phyloP scores from a whole-genome alignment of 2,329 filamentous ascomycete genomes.

The Trichoderma atrobrunneum region DNA sequence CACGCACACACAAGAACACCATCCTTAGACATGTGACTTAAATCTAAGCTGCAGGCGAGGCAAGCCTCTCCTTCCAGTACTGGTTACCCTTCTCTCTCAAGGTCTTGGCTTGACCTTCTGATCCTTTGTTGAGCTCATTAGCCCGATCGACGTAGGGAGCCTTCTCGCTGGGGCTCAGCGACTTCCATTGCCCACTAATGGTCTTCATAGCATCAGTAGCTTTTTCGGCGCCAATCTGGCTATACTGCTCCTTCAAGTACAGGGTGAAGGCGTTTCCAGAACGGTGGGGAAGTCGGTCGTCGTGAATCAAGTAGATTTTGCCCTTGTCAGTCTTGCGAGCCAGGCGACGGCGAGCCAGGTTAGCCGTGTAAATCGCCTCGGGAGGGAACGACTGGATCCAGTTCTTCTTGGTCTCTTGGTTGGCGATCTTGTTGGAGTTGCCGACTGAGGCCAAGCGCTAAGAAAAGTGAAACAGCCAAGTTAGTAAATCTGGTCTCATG shows the following conservation, averaged over 20 bases:
- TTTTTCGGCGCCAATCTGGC: slow-evolving; percentile 26
- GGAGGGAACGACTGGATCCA: slow-evolving; percentile 48
- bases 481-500: background rate
- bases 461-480: background rate
- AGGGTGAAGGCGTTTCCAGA: slow-evolving; percentile 33
- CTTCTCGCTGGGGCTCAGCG: slow-evolving; percentile 41
- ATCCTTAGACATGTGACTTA: background rate
- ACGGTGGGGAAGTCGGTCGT: slow-evolving; percentile 48
- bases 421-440: slow-evolving; percentile 41
- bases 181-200: slow-evolving; percentile 43
- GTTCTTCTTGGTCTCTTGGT: slow-evolving; percentile 40
- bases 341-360: slow-evolving; percentile 45
- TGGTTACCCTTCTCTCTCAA: slow-evolving; percentile 28
- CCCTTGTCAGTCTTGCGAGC: slow-evolving; percentile 34
- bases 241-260: slow-evolving; percentile 41
- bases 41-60: background rate
- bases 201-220: slow-evolving; percentile 25
- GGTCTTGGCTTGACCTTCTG: slow-evolving; percentile 27
- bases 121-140: slow-evolving; percentile 20
- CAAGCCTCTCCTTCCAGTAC: slow-evolving; percentile 23
- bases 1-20: background rate
- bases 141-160: slow-evolving; percentile 38
- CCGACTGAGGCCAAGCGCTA: slow-evolving; percentile 35
- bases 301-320: slow-evolving; percentile 35
- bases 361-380: slow-evolving; percentile 44